Percentiles rank a stretch among this genome's conserved stretches.
Evolutionary conservation across 345 rosid species (phyloP).

Genomic region (Camelina laxa): DNA sequence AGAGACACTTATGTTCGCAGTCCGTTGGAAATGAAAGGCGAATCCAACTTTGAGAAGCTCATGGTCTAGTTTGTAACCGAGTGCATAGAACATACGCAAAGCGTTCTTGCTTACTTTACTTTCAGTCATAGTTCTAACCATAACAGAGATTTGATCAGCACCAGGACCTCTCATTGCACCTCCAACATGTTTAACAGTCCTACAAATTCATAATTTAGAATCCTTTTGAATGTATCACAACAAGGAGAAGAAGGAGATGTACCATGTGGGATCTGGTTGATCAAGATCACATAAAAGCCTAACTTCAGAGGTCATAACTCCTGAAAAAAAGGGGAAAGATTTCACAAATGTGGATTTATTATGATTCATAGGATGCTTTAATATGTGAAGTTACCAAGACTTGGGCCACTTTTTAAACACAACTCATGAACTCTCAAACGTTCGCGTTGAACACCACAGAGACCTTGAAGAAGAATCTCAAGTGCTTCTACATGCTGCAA

Average conservation of each 20-base stretch:
- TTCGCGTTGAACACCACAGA: slow-evolving; percentile 92
- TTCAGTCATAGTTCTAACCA: slow-evolving; percentile 82
- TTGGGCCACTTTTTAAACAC: slow-evolving; percentile 75
- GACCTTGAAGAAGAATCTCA: slow-evolving; percentile 96
- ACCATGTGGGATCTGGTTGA: slow-evolving; percentile 88
- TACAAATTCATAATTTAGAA: slow-evolving; percentile 24
- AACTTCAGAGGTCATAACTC: slow-evolving; percentile 74
- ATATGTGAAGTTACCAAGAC: slow-evolving; percentile 56
- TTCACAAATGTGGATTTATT: slow-evolving; percentile 1
- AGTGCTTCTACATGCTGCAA: slow-evolving; percentile 97
- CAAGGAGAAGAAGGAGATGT: slow-evolving; percentile 16
- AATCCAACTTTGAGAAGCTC: slow-evolving; percentile 91
- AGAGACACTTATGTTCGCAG: slow-evolving; percentile 71
- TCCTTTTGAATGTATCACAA: neutral
- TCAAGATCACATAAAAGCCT: slow-evolving; percentile 90
- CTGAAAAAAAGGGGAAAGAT: slow-evolving; percentile 44
- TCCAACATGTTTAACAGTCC: slow-evolving; percentile 94
- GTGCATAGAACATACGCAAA: slow-evolving; percentile 68
- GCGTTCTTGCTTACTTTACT: slow-evolving; percentile 99
- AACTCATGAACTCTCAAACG: slow-evolving; percentile 89
- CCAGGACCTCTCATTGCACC: slow-evolving; percentile 93
- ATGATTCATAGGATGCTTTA: neutral
- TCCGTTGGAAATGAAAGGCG: slow-evolving; percentile 84
- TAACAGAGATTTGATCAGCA: slow-evolving; percentile 87
- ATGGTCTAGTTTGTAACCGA: slow-evolving; percentile 93